These are phyloP conservation scores for Mariannaea elegans DNA, from an alignment of 2,329 filamentous ascomycete species.

Conservation along the genomic window DNA sequence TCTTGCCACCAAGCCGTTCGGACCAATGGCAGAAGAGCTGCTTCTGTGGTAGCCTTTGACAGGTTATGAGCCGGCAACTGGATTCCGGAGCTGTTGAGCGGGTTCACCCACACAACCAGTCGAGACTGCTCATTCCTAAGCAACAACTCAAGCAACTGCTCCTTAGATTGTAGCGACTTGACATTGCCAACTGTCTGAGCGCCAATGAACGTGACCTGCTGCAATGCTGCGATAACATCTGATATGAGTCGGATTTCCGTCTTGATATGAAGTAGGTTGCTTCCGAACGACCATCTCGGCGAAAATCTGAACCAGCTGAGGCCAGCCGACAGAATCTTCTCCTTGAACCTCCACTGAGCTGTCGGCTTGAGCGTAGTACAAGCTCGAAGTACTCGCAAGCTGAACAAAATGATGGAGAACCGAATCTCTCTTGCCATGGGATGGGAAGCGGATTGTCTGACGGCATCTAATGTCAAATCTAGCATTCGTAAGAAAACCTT, in stretches of 20 bases:
- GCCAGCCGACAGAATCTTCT: conserved; percentile 85
- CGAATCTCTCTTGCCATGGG: conserved; percentile 92
- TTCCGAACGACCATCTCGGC: conserved; percentile 93
- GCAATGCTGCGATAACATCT: conserved; percentile 76
- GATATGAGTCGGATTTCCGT: conserved; percentile 85
- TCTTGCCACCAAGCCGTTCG: conserved; percentile 88
- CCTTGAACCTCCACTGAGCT: conserved; percentile 84
- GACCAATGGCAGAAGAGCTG: conserved; percentile 70
- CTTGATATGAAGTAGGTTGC: conserved; percentile 91
- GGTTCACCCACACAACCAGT: conserved; percentile 89
- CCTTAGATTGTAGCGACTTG: conserved; percentile 78
- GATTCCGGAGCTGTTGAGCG: conserved; percentile 67
- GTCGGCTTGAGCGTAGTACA: conserved; percentile 71
- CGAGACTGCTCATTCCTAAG: conserved; percentile 86
- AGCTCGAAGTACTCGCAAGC: conserved; percentile 77
- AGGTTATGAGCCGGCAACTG: conserved; percentile 51
- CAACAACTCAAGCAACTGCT: conserved; percentile 82
- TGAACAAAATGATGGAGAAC: conserved; percentile 87
- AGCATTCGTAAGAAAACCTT: conserved; percentile 84
- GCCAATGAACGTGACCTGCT: conserved; percentile 69
- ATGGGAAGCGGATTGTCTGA: conserved; percentile 77
- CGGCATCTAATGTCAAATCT: conserved; percentile 77
- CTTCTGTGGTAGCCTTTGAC: conserved; percentile 51
- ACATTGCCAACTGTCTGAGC: conserved; percentile 60
- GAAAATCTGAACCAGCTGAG: conserved; percentile 87